Base-by-base conservation (phyloP, 306 rosid species). In the Malus fusca region DNA sequence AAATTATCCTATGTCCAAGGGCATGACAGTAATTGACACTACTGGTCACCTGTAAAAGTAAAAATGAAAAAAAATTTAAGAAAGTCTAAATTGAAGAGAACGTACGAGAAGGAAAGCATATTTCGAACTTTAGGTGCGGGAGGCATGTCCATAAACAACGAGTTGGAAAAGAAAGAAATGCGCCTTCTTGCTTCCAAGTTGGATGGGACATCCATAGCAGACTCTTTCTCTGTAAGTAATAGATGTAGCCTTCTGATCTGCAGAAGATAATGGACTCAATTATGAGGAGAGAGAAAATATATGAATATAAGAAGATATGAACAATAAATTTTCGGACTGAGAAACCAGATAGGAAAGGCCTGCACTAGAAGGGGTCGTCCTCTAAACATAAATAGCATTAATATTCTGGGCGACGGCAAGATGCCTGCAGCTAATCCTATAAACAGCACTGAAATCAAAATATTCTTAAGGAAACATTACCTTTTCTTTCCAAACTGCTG, bases 71-170 rank as follows among this genome's bases (percentile, higher is more conserved):
- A 33, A n/a, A n/a, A 28, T 69, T 71, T 51, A 75, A 42, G 52
- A 43, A 71, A 69, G 53, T 51, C 52, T 2, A 76, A 75, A 46
- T 28, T 26, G 66, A 43, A 72, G 44, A 64, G 69, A 75, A 84
- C 92, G 82, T 95, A 95, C 98, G 98, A 92, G 87, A 95, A 95
- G 70, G 98, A 92, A 77, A 95, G 83, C 98, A 95, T 95, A 75
- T 92, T 89, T 69, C 85, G 92, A 83, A 95, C 93, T 95, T 95
- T 90, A 75, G 98, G 98, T 66, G 98, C 93, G 73, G 75, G 53
- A 59, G 98, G 98, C 98, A 95, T 95, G 43, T 90, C 94, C 98
- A 95, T 95, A 87, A 90, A 95, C 88, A 92, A 85, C 0, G 98
- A 95, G 79, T 95, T 95, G 76, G 96, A 88, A 84, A 95, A 95